These are phyloP conservation scores for Exutisphaerella laricina DNA, from an alignment of 2,329 filamentous ascomycete genomes.

Conservation along the genomic window DNA sequence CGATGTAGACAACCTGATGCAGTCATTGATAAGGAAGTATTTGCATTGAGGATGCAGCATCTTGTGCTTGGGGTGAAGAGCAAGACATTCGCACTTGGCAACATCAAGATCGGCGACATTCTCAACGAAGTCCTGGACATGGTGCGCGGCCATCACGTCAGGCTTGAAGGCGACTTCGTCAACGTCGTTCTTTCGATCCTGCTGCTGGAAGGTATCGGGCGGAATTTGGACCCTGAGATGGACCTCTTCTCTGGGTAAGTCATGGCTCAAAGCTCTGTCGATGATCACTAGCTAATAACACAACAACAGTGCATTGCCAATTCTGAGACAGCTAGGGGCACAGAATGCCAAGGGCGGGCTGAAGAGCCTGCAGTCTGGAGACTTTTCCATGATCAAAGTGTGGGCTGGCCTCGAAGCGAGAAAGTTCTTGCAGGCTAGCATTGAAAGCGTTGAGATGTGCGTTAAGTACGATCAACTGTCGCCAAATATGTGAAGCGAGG, in stretches of 20 bases:
- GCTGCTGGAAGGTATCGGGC: slow-evolving; percentile 86
- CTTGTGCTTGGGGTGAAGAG: slow-evolving; percentile 87
- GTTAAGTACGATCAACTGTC: slow-evolving; percentile 87
- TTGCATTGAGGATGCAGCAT: slow-evolving; percentile 95
- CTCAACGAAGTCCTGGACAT: slow-evolving; percentile 83
- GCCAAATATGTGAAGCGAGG: slow-evolving; percentile 63
- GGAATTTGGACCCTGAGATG: slow-evolving; percentile 76
- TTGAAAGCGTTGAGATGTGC: slow-evolving; percentile 82
- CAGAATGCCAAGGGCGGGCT: slow-evolving; percentile 55
- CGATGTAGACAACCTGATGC: slow-evolving; percentile 87
- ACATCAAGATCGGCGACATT: slow-evolving; percentile 94
- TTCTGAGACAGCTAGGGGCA: slow-evolving; percentile 78
- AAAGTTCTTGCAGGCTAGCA: slow-evolving; percentile 80
- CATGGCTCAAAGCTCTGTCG: not conserved
- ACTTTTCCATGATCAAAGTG: slow-evolving; percentile 69
- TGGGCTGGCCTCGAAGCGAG: slow-evolving; percentile 89
- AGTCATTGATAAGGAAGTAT: slow-evolving; percentile 83
- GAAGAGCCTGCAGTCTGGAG: slow-evolving; percentile 43
- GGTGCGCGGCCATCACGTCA: slow-evolving; percentile 87
- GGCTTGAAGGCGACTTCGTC: slow-evolving; percentile 94
- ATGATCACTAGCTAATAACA: no score
- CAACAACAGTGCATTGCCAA: slow-evolving; percentile 74
- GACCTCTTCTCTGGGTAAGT: slow-evolving; percentile 72
- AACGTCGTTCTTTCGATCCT: slow-evolving; percentile 96
- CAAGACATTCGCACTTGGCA: slow-evolving; percentile 82